These are phyloP conservation scores for Atkinsonella hypoxylon DNA, from an alignment of 2,329 filamentous ascomycete species.

Conservation along the genomic window DNA sequence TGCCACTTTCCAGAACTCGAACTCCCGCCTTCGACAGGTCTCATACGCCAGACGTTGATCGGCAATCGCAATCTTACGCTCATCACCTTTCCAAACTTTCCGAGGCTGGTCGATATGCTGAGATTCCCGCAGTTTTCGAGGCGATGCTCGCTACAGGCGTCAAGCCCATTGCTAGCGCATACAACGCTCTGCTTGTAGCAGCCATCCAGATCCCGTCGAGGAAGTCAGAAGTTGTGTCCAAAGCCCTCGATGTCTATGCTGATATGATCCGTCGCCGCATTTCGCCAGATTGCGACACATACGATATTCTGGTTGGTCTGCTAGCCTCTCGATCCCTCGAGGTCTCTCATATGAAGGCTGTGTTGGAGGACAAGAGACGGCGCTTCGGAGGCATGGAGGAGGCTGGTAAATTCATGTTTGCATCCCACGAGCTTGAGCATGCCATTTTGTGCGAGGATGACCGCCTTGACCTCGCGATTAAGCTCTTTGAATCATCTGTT, in stretches of 20 bases:
- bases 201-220: conserved; percentile 71
- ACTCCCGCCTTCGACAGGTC: conserved; percentile 30
- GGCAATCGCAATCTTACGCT: conserved; percentile 60
- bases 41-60: conserved; percentile 42
- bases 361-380: conserved; percentile 67
- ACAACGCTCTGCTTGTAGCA: conserved; percentile 79
- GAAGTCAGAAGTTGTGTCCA: conserved; percentile 74
- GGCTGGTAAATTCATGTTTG: conserved; percentile 75
- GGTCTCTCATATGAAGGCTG: conserved; percentile 58
- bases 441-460: conserved; percentile 81
- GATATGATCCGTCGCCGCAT: conserved; percentile 89
- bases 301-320: conserved; percentile 74
- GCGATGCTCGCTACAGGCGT: conserved; percentile 74
- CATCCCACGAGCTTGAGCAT: conserved; percentile 76
- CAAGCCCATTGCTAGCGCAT: conserved; percentile 71
- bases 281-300: conserved; percentile 71
- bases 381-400: conserved; percentile 81
- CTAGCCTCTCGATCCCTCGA: conserved; percentile 73
- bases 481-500: conserved; percentile 70
- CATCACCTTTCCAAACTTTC: conserved; percentile 68
- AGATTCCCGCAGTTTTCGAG: conserved; percentile 87
- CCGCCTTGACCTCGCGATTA: conserved; percentile 71
- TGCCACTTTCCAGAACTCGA: conserved; percentile 26
- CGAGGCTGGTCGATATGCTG: conserved; percentile 60
- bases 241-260: conserved; percentile 87